These are phyloP conservation scores for Fusarium brevicatenulatum DNA, from an alignment of 2,329 filamentous ascomycete species.

Conservation along the genomic window DNA sequence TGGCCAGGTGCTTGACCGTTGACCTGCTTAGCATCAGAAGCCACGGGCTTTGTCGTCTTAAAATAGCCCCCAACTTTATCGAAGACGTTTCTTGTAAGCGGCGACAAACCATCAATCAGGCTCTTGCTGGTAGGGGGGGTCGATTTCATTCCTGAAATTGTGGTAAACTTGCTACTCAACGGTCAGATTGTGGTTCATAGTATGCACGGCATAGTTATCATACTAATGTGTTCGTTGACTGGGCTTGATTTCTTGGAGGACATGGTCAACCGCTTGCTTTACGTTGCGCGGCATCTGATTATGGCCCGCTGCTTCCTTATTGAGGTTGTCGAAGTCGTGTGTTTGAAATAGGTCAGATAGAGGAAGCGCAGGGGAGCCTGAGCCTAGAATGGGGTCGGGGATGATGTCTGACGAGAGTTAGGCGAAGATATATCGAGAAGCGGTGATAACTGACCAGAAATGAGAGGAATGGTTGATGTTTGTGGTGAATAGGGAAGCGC, in stretches of 20 bases:
- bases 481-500: slow-evolving; percentile 86
- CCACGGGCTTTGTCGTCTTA: slow-evolving; percentile 51
- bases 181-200: slow-evolving; percentile 28
- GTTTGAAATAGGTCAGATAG: slow-evolving; percentile 62
- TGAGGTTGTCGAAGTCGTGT: slow-evolving; percentile 72
- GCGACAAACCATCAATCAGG: slow-evolving; percentile 58
- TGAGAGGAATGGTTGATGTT: slow-evolving; percentile 81
- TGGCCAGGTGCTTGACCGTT: slow-evolving; percentile 49
- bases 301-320: slow-evolving; percentile 71
- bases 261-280: slow-evolving; percentile 76
- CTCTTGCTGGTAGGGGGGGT: slow-evolving; percentile 39
- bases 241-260: slow-evolving; percentile 78
- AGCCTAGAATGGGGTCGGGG: slow-evolving; percentile 70
- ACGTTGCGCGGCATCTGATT: slow-evolving; percentile 71
- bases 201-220: slow-evolving; percentile 35
- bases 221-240: slow-evolving; percentile 78
- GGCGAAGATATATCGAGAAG: neutral
- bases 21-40: slow-evolving; percentile 46
- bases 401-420: slow-evolving; percentile 66
- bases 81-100: slow-evolving; percentile 57
- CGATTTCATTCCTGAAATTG: slow-evolving; percentile 40
- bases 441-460: slow-evolving; percentile 66
- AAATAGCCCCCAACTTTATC: slow-evolving; percentile 55
- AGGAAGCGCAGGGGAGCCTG: slow-evolving; percentile 62
- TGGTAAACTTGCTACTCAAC: slow-evolving; percentile 62